These are phyloP conservation scores for Deinandra increscens DNA, from an alignment of 129 eudicot species.

Conservation along the genomic window DNA sequence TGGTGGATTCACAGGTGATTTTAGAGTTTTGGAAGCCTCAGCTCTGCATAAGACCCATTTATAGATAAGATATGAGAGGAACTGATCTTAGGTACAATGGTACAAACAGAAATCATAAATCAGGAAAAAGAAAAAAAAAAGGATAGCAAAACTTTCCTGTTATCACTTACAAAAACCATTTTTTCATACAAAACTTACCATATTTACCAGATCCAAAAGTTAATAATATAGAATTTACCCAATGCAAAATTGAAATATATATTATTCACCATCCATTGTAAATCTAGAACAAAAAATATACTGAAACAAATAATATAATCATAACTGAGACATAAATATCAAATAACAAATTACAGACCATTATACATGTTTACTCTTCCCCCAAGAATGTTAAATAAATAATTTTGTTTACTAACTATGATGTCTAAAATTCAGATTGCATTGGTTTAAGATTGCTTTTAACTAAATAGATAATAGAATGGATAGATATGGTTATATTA, in stretches of 20 bases:
- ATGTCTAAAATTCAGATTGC: not conserved
- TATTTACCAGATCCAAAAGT: not conserved
- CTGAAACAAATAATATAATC: not conserved
- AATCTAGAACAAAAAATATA: not conserved
- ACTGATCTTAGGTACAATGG: not conserved
- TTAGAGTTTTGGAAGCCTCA: conserved; percentile 44
- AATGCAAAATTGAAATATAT: not conserved
- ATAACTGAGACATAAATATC: not conserved
- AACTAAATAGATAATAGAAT: not conserved
- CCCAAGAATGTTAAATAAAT: not conserved
- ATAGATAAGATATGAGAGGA: conserved; percentile 6
- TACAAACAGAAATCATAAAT: not conserved
- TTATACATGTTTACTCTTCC: not conserved
- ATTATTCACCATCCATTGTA: not conserved
- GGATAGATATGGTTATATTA: not conserved
- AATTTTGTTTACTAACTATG: not conserved
- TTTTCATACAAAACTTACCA: not conserved
- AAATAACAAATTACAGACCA: not conserved
- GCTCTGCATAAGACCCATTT: conserved; percentile 28
- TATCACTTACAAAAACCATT: not conserved
- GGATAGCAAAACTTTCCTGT: not conserved
- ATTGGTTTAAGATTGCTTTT: not conserved
- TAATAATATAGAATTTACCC: not conserved
- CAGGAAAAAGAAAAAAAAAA: not conserved
- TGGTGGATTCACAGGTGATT: conserved; percentile 25